Percentiles rank a stretch among this genome's conserved stretches.
Evolutionary conservation across 2,329 filamentous ascomycete species (phyloP).

Genomic region (Aureobasidium sp.): DNA sequence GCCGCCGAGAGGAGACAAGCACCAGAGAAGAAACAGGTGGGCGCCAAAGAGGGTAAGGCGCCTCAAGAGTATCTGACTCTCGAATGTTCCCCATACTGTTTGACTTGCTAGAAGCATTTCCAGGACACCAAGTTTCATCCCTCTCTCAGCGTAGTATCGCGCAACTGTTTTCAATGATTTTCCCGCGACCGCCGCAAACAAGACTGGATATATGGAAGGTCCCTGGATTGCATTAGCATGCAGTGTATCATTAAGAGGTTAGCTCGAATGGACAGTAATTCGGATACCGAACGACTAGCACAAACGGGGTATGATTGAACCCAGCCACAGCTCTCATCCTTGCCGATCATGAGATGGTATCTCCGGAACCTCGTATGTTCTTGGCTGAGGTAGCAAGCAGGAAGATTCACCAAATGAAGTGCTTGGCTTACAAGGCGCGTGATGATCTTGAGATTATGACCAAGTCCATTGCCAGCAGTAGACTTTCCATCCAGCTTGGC

Average conservation of each 20-base stretch:
- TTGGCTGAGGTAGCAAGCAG: too few species aligned
- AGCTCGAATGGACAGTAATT: too few species aligned
- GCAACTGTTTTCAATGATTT: conserved; percentile 33
- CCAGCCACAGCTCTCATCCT: too few species aligned
- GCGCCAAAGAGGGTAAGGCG: conserved; percentile 27
- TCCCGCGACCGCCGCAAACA: conserved; percentile 31
- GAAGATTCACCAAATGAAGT: too few species aligned
- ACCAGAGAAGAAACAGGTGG: conserved; percentile 30
- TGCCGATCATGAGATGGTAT: too few species aligned
- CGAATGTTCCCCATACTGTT: conserved; percentile 32
- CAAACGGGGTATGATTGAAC: too few species aligned
- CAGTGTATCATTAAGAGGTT: too few species aligned
- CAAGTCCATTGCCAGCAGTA: conserved; percentile 23
- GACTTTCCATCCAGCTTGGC: conserved; percentile 26
- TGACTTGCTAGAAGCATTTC: conserved; percentile 33
- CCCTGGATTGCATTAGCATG: conserved; percentile 12
- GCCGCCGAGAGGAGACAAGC: conserved; percentile 32
- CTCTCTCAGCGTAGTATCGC: conserved; percentile 29
- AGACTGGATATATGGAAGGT: conserved; percentile 32
- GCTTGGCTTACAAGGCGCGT: conserved; percentile 23
- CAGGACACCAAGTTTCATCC: conserved; percentile 27
- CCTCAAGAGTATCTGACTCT: conserved; percentile 29
- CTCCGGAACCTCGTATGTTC: too few species aligned
- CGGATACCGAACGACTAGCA: too few species aligned
- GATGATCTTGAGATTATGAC: conserved; percentile 24